phyloP scores from a whole-genome alignment of 2,329 filamentous ascomycete genomes.

The Acrocalymma vagum region DNA sequence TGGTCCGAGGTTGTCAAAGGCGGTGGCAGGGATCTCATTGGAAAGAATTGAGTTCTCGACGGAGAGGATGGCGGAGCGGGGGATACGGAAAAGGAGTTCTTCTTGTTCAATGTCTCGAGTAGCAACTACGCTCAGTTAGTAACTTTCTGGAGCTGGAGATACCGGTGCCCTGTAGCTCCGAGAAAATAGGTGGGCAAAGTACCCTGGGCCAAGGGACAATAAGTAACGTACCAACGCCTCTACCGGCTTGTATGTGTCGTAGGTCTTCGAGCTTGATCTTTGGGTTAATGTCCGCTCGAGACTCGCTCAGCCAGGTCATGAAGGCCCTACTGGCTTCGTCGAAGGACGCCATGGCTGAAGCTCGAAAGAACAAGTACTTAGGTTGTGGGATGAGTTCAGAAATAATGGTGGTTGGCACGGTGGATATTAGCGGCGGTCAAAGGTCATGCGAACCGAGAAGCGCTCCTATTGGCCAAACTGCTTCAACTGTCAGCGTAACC shows the following conservation, averaged over 20 bases:
- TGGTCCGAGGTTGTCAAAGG: slow-evolving; percentile 50
- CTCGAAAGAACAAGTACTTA: slow-evolving; percentile 1
- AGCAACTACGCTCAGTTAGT: slow-evolving; percentile 66
- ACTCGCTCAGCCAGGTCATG: slow-evolving; percentile 64
- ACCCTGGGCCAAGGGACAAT: not conserved
- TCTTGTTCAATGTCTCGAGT: slow-evolving; percentile 74
- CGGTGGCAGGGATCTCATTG: slow-evolving; percentile 54
- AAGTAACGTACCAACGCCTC: slow-evolving; percentile 67
- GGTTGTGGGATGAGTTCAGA: slow-evolving; percentile 12
- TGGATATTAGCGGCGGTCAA: slow-evolving; percentile 24
- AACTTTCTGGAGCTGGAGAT: not conserved
- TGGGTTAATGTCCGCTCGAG: slow-evolving; percentile 63
- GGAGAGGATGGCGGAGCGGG: slow-evolving; percentile 74
- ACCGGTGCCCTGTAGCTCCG: not conserved
- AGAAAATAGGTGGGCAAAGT: not conserved
- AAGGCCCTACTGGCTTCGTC: slow-evolving; percentile 60
- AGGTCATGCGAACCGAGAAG: slow-evolving; percentile 26
- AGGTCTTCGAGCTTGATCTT: slow-evolving; percentile 69
- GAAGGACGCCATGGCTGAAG: slow-evolving; percentile 40
- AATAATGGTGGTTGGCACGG: slow-evolving; percentile 24
- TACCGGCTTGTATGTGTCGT: slow-evolving; percentile 63
- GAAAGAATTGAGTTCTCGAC: slow-evolving; percentile 75
- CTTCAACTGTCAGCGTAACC: slow-evolving; percentile 18
- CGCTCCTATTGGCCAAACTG: slow-evolving; percentile 27
- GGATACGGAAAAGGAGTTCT: slow-evolving; percentile 82